A percentile compares a stretch with the other conserved stretches of the same genome.
Conservation (phyloP, 768 basidiomycete species). For the Suillus plorans region DNA sequence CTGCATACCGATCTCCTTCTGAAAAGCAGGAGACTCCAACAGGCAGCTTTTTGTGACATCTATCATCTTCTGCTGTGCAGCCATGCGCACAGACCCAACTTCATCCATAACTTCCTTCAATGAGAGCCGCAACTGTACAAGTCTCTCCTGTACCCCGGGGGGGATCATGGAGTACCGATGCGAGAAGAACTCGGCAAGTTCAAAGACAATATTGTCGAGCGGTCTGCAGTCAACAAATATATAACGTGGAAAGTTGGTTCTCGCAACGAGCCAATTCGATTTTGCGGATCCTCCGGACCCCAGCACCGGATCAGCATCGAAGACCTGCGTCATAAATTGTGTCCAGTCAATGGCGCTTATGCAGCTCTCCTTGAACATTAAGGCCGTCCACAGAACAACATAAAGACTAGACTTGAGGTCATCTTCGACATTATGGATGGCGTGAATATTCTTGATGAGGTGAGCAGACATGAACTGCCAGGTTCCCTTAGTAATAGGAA, state of each 20-base stretch:
- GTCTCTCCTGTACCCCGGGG: neutral
- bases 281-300: neutral
- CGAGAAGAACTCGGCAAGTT: neutral
- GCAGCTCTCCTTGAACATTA: neutral
- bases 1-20: neutral
- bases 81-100: neutral
- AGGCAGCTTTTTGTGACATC: neutral
- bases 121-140: neutral
- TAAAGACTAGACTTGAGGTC: constrained; percentile 2
- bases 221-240: neutral
- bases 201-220: neutral
- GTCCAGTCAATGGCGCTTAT: neutral
- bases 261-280: neutral
- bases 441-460: neutral
- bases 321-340: neutral
- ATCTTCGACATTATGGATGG: neutral
- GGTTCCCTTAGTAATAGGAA: neutral
- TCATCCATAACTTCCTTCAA: neutral
- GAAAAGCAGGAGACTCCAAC: neutral
- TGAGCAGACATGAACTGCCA: constrained; percentile 1
- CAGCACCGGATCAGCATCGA: neutral
- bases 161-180: neutral
- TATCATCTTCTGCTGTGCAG: neutral
- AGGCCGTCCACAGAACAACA: neutral
- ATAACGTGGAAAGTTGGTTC: neutral